Conservation (phyloP, 2,329 filamentous ascomycete genomes). For the Cercospora citrullina region DNA sequence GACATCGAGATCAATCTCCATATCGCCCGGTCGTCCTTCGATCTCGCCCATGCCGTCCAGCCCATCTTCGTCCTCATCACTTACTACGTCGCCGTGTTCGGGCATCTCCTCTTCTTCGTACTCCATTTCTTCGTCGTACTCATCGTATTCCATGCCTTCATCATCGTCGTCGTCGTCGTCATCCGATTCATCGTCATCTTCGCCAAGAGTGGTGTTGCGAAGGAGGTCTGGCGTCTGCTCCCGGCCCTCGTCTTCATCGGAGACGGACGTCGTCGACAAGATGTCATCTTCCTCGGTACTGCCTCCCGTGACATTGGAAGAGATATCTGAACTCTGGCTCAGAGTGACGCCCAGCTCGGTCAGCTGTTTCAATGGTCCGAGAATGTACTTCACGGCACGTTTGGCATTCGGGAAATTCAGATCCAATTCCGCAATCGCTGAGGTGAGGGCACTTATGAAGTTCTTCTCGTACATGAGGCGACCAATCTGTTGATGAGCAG, state of each 20-base stretch:
- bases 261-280: conserved; percentile 81
- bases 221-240: conserved; percentile 97
- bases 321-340: conserved; percentile 77
- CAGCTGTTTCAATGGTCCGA: conserved; percentile 82
- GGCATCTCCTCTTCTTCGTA: conserved; percentile 83
- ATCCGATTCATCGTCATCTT: conserved; percentile 77
- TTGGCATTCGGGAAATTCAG: conserved; percentile 92
- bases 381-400: conserved; percentile 92
- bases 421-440: conserved; percentile 92
- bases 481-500: conserved; percentile 78
- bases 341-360: conserved; percentile 84
- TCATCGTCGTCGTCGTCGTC: conserved; percentile 64
- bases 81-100: conserved; percentile 83
- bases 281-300: conserved; percentile 80
- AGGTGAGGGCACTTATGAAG: conserved; percentile 82
- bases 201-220: conserved; percentile 89
- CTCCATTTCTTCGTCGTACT: conserved; percentile 87
- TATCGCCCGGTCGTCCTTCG: conserved; percentile 63
- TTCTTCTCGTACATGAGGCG: conserved; percentile 99
- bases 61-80: conserved; percentile 82
- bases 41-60: conserved; percentile 75
- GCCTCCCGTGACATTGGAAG: conserved; percentile 60
- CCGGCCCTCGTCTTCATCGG: conserved; percentile 65
- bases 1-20: conserved; percentile 81
- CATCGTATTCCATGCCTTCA: conserved; percentile 90